phyloP scores from a whole-genome alignment of 2,329 filamentous ascomycete genomes.

The Samsoniella hepiali region DNA sequence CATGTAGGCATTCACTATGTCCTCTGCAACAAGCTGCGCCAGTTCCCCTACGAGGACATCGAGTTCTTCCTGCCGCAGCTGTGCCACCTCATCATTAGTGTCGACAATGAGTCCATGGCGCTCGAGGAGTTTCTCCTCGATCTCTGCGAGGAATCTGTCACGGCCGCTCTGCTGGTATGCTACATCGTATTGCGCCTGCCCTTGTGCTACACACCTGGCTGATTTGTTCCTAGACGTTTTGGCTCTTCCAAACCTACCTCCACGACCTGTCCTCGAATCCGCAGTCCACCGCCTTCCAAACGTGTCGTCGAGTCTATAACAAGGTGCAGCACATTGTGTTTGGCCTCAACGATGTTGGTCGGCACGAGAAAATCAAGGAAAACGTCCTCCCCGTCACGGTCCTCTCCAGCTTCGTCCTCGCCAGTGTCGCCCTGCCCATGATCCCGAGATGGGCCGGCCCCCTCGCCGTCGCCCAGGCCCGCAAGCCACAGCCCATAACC shows the following conservation, averaged over 20 bases:
- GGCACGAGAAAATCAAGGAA: conserved; percentile 74
- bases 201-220: neutral
- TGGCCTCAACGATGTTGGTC: conserved; percentile 65
- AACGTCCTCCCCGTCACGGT: conserved; percentile 78
- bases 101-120: conserved; percentile 89
- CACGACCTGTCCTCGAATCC: conserved; percentile 75
- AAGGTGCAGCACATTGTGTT: conserved; percentile 87
- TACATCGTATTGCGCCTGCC: neutral
- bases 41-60: conserved; percentile 87
- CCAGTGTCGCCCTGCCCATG: conserved; percentile 70
- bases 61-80: conserved; percentile 88
- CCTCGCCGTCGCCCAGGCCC: conserved; percentile 75
- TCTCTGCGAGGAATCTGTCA: conserved; percentile 83
- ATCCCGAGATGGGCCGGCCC: conserved; percentile 77
- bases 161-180: conserved; percentile 73
- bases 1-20: conserved; percentile 89
- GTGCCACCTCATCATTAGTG: conserved; percentile 82
- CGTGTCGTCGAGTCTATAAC: conserved; percentile 80
- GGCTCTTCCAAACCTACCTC: conserved; percentile 85
- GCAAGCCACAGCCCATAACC: conserved; percentile 59
- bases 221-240: conserved; percentile 66
- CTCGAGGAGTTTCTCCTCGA: conserved; percentile 84
- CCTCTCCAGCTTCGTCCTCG: conserved; percentile 75
- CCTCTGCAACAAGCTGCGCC: conserved; percentile 81
- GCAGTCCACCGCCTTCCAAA: conserved; percentile 74